These are phyloP conservation scores for Botryobasidium botryosum DNA, from an alignment of 768 basidiomycete species.

Conservation along the genomic window DNA sequence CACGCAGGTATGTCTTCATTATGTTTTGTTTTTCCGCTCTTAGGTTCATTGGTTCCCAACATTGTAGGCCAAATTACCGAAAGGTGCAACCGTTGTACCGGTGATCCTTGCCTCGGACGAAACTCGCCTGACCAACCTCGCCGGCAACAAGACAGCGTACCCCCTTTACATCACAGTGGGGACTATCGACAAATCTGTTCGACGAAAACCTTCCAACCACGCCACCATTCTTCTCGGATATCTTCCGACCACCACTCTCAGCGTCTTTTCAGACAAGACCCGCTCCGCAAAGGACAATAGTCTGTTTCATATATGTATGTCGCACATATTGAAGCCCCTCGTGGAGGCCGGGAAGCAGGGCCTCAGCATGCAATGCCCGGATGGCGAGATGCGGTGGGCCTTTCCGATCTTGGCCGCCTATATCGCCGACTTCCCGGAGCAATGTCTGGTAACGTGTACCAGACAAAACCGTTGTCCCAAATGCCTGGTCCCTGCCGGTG, in stretches of 20 bases:
- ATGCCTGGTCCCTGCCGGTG: constrained; percentile 3
- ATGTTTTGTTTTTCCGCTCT: background rate
- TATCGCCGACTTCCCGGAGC: constrained; percentile 13
- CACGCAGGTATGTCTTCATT: background rate
- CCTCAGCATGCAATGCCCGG: constrained; percentile 22
- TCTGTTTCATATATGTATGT: constrained; percentile 26
- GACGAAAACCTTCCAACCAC: background rate
- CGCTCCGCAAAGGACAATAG: constrained; percentile 23
- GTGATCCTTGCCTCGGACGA: constrained; percentile 8
- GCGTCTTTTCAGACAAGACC: constrained; percentile 18
- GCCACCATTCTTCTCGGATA: background rate
- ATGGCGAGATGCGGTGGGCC: too few relatives aligned
- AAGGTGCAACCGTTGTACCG: constrained; percentile 4
- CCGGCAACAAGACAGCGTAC: constrained; percentile 1
- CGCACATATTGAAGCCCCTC: constrained; percentile 19
- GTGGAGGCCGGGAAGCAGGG: constrained; percentile 20
- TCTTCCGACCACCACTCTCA: background rate
- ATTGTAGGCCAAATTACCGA: constrained; percentile 1
- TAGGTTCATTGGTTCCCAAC: background rate
- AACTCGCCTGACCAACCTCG: constrained; percentile 6
- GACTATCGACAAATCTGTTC: constrained; percentile 1
- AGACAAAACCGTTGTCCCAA: constrained; percentile 7
- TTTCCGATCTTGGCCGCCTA: constrained; percentile 26
- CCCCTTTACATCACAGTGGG: constrained; percentile 7
- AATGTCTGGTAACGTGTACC: constrained; percentile 10